These are phyloP conservation scores for Exophiala sp. DNA, from an alignment of 2,329 filamentous ascomycete species.

Conservation along the genomic window DNA sequence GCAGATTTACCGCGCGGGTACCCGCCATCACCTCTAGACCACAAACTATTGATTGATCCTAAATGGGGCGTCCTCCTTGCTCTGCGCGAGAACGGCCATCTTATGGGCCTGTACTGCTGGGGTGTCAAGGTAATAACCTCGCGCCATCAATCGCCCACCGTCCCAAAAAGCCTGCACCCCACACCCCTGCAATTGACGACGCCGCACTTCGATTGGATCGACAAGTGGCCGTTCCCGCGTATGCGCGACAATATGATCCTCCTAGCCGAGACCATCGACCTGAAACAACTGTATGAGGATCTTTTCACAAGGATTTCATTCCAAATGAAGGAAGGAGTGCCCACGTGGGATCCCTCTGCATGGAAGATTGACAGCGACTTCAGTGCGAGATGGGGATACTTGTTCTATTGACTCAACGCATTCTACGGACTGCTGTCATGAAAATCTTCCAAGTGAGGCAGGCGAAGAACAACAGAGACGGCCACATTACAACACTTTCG, in stretches of 20 bases:
- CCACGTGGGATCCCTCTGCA: constrained; percentile 34
- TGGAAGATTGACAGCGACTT: constrained; percentile 36
- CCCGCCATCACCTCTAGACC: not conserved
- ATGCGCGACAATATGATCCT: constrained; percentile 39
- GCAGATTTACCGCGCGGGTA: not conserved
- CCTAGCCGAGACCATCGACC: constrained; percentile 30
- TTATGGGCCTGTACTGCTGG: not conserved
- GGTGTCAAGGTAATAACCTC: not conserved
- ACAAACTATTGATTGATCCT: not conserved
- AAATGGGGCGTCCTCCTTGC: not conserved
- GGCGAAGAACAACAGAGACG: too few species aligned
- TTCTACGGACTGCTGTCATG: not conserved
- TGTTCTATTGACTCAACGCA: constrained; percentile 26
- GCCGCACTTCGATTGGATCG: constrained; percentile 38
- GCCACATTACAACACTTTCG: too few species aligned
- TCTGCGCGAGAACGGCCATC: not conserved
- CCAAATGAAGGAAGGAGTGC: constrained; percentile 29
- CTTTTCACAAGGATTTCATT: constrained; percentile 35
- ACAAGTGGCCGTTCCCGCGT: constrained; percentile 39
- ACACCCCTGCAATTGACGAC: constrained; percentile 34
- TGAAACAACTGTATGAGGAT: constrained; percentile 37
- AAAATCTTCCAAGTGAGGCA: too few species aligned
- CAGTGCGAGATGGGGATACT: constrained; percentile 36
- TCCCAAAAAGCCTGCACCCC: constrained; percentile 33
- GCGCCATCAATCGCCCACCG: not conserved